Conservation (phyloP, 768 basidiomycete genomes). For the Phaeotremella skinneri region DNA sequence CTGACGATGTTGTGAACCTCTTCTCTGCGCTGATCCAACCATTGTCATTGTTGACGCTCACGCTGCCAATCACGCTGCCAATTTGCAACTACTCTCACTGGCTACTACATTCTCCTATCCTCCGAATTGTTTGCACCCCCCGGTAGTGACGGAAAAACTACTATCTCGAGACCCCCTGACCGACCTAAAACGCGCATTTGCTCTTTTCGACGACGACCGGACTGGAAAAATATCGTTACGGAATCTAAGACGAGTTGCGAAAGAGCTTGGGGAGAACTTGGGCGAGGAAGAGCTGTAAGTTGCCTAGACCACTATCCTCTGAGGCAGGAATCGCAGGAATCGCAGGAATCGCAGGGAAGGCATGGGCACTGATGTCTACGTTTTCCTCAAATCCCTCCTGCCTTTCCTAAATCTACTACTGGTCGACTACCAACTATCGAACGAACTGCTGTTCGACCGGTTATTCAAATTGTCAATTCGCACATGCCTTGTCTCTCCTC, state of each 20-base stretch:
- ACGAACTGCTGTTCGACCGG: too few relatives aligned
- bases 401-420: too few relatives aligned
- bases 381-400: neutral
- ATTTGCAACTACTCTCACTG: too few relatives aligned
- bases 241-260: conserved; percentile 88
- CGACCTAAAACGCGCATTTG: conserved; percentile 92
- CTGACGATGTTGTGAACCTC: neutral
- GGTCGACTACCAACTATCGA: too few relatives aligned
- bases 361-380: neutral
- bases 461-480: too few relatives aligned
- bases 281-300: conserved; percentile 96
- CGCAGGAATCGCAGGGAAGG: neutral
- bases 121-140: too few relatives aligned
- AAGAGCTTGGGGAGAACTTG: conserved; percentile 90
- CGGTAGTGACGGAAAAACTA: conserved; percentile 86
- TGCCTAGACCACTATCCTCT: neutral
- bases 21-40: neutral
- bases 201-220: conserved; percentile 92
- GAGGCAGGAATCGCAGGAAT: neutral
- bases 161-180: conserved; percentile 92
- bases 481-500: too few relatives aligned
- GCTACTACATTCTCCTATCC: neutral
- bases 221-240: conserved; percentile 90
- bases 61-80: neutral
- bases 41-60: conserved; percentile 1